phyloP scores from a whole-genome alignment of 1,284 basidiomycete genomes.

The Cryptococcus sp. region DNA sequence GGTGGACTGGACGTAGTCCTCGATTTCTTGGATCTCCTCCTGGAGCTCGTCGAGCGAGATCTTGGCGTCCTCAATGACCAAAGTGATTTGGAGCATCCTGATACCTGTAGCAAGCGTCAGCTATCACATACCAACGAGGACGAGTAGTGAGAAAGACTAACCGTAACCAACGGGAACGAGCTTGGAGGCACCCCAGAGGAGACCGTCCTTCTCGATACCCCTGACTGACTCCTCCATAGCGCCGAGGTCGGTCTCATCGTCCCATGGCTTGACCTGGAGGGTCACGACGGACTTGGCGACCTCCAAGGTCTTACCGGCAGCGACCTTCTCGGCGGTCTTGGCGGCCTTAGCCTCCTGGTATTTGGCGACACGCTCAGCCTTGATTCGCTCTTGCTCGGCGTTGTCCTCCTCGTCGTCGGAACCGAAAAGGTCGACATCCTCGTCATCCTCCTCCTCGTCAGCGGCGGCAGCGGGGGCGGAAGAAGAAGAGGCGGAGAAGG shows the following conservation, averaged over 20 bases:
- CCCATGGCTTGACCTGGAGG: slow-evolving; percentile 98
- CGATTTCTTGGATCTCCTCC: slow-evolving; percentile 81
- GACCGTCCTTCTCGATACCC: slow-evolving; percentile 83
- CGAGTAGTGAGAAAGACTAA: slow-evolving; percentile 19
- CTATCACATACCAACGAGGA: neutral
- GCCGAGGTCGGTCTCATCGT: slow-evolving; percentile 97
- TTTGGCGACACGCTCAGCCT: slow-evolving; percentile 90
- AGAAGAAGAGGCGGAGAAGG: slow-evolving; percentile 67
- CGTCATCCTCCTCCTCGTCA: slow-evolving; percentile 77
- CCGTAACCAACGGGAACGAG: slow-evolving; percentile 80
- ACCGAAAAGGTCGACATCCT: slow-evolving; percentile 90
- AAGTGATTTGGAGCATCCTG: slow-evolving; percentile 86
- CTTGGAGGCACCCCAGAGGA: slow-evolving; percentile 86
- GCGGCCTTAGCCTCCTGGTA: slow-evolving; percentile 92
- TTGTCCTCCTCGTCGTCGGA: slow-evolving; percentile 78
- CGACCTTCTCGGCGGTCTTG: slow-evolving; percentile 65
- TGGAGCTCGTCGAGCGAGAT: slow-evolving; percentile 94
- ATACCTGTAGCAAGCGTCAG: slow-evolving; percentile 60
- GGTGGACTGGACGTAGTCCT: slow-evolving; percentile 93
- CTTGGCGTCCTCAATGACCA: slow-evolving; percentile 89
- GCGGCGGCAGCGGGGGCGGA: slow-evolving; percentile 55
- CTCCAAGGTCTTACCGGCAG: slow-evolving; percentile 62
- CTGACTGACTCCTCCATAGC: slow-evolving; percentile 81
- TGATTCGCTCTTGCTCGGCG: slow-evolving; percentile 89
- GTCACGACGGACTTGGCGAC: slow-evolving; percentile 81